Evolutionary conservation across 1,284 basidiomycete species (phyloP), one percentile per base, ranked within the genome.

Genomic region (Xanthoconium separans): DNA sequence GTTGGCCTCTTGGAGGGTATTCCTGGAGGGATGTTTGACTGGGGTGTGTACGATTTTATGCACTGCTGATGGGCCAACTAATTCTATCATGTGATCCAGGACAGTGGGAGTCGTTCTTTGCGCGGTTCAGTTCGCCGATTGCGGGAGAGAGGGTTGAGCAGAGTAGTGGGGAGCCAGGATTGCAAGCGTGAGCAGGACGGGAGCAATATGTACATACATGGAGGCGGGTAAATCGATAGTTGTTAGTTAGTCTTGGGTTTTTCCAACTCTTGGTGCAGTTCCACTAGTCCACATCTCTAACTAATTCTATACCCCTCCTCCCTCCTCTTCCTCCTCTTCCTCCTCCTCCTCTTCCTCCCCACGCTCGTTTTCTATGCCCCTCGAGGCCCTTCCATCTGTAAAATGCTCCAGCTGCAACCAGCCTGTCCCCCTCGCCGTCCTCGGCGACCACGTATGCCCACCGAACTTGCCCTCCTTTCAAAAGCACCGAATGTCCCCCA

Each of bases 11-110:
- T 95, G 65, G 89, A 92, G 61, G 87, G 87, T 1, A 81, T 94
- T 45, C 92, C 92, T 15, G 85, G 84, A n/a, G 81, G 82, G 24
- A 91, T 91, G 81, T 93, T 93, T 72, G 89, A 94, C 70, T 95
- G 89, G 89, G 81, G 88, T 89, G 60, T 65, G 84, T 78, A 20
- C 41, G 6, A 31, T 54, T 50, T 52, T 9, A 46, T 44, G 47
- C 54, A 50, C 51, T 22, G 39, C 58, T 15, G 31, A 16, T 29
- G 51, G 45, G 31, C 39, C 41, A 37, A 53, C 42, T 18, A 43
- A 50, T 56, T 36, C 40, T 51, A 50, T 55, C 33, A 42, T 51
- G 34, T 36, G 47, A 43, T 41, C 52, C 58, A 90, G 87, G 82
- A 40, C 87, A 89, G 75, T 91, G 88, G 88, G 88, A 89, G 47